phyloP scores from a whole-genome alignment of 768 basidiomycete genomes.

The Mycena maculata region DNA sequence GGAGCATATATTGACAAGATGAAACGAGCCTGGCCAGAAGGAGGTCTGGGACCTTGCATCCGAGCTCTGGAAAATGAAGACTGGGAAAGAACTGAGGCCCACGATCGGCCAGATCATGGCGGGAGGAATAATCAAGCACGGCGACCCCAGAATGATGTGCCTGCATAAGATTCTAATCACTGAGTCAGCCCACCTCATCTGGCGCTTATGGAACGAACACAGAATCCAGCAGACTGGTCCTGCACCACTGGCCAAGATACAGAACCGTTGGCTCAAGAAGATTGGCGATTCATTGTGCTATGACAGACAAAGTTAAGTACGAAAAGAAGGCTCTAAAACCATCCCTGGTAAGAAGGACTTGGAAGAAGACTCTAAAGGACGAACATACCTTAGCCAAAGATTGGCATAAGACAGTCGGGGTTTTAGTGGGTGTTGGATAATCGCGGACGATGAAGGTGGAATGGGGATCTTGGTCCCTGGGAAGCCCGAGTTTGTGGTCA shows the following conservation, averaged over 20 bases:
- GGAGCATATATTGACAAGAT: too few species aligned
- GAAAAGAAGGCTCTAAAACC: background rate
- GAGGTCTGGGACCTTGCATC: too few species aligned
- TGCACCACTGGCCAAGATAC: background rate
- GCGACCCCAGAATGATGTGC: too few species aligned
- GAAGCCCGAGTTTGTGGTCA: background rate
- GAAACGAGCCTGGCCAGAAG: too few species aligned
- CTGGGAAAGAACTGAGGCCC: too few species aligned
- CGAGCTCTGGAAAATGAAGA: too few species aligned
- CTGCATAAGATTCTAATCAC: too few species aligned
- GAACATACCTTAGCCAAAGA: too few species aligned
- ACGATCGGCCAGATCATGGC: too few species aligned
- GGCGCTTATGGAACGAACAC: slow-evolving; percentile 16
- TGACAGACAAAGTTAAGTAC: slow-evolving; percentile 6
- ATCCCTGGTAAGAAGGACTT: background rate
- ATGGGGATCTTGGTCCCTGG: background rate
- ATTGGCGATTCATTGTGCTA: slow-evolving; percentile 8
- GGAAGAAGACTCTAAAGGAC: too few species aligned
- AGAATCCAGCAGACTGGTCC: background rate
- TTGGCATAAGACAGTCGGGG: too few species aligned
- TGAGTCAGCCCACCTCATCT: slow-evolving; percentile 23
- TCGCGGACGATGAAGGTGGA: background rate
- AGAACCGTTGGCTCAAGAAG: slow-evolving; percentile 17
- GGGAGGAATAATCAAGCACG: too few species aligned
- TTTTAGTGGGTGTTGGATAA: slow-evolving; percentile 16